phyloP scores from a whole-genome alignment of 495 filamentous ascomycete species.

The Tuber borchii region DNA sequence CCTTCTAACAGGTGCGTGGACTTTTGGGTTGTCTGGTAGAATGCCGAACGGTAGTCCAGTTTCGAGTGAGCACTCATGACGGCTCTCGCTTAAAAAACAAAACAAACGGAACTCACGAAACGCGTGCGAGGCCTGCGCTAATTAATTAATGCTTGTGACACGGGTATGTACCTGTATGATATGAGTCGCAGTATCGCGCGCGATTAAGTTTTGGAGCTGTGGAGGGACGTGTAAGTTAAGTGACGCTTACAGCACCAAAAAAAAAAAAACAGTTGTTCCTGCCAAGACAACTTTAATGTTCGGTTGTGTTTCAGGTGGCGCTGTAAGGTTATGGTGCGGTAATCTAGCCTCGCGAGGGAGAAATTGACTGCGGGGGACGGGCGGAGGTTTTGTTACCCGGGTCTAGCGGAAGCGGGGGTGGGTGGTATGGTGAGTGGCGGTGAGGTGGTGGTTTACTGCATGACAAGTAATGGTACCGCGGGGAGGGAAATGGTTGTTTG shows the following conservation, averaged over 20 bases:
- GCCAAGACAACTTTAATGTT: constrained; percentile 1
- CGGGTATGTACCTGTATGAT: background rate
- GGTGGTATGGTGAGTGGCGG: background rate
- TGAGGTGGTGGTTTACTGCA: too few relatives aligned
- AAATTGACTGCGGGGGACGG: background rate
- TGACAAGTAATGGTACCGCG: background rate
- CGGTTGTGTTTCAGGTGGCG: background rate
- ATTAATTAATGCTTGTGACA: background rate
- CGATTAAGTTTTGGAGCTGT: background rate
- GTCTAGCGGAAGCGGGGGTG: background rate
- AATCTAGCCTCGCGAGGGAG: background rate
- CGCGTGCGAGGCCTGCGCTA: background rate
- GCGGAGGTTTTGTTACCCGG: background rate
- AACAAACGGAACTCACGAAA: background rate
- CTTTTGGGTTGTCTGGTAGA: background rate
- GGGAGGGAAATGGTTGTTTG: background rate
- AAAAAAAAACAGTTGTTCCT: background rate
- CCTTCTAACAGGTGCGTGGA: background rate
- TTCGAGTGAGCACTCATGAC: background rate
- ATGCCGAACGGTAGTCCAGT: background rate
- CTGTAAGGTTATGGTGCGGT: background rate
- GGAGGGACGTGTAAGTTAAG: background rate
- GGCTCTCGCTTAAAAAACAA: background rate
- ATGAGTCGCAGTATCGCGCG: background rate
- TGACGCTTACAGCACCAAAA: background rate